A percentile compares a stretch with the other conserved stretches of the same genome.
These are phyloP conservation scores for Wilcoxina mikolae DNA, from an alignment of 495 filamentous ascomycete species.

Conservation along the genomic window DNA sequence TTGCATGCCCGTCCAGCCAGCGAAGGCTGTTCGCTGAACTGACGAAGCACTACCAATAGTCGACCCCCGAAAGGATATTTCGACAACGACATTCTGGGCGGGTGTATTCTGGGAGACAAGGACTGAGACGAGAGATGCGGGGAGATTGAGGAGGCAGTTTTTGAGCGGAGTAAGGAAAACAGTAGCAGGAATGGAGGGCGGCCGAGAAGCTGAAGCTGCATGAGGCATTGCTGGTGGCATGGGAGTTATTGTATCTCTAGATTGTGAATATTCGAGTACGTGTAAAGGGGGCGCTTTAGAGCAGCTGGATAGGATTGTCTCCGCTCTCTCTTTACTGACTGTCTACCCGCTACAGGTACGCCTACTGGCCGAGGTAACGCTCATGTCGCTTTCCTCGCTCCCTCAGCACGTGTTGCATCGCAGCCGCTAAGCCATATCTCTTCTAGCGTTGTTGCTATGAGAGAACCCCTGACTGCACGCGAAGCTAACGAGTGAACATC, in stretches of 20 bases:
- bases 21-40: constrained; percentile 32
- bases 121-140: constrained; percentile 63
- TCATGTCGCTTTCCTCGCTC: too few relatives aligned
- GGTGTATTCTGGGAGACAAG: constrained; percentile 81
- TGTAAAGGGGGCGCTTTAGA: too few relatives aligned
- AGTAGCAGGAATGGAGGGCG: constrained; percentile 22
- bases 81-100: constrained; percentile 90
- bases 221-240: constrained; percentile 14
- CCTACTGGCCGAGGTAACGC: neutral
- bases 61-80: constrained; percentile 50
- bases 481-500: neutral
- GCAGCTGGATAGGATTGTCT: neutral
- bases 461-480: neutral
- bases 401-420: neutral
- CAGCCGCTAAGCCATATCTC: neutral
- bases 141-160: constrained; percentile 88
- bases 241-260: neutral
- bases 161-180: constrained; percentile 69
- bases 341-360: neutral
- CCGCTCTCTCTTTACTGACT: neutral
- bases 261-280: constrained; percentile 13
- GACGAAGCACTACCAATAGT: constrained; percentile 52
- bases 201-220: constrained; percentile 15
- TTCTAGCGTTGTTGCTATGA: neutral
- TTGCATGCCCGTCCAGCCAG: constrained; percentile 91